These are phyloP conservation scores for Schizopora paradoxa DNA, from an alignment of 1,284 basidiomycete genomes.

Conservation along the genomic window DNA sequence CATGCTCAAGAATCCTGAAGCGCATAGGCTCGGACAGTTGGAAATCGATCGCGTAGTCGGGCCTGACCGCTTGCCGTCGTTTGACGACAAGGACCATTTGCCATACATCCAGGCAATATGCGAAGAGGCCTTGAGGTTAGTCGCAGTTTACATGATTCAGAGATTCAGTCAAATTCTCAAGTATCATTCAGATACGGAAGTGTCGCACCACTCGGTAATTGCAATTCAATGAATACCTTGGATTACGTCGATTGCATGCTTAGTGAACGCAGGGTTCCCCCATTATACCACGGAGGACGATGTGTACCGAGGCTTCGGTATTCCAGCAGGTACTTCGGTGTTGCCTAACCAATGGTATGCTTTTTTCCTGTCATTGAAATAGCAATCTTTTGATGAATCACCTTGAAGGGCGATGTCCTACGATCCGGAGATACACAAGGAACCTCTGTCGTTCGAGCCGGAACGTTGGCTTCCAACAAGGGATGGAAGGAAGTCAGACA, in stretches of 20 bases:
- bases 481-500: conserved; percentile 5
- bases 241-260: too few relatives aligned
- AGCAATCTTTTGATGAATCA: neutral
- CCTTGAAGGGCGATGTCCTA: conserved; percentile 11
- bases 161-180: conserved; percentile 2
- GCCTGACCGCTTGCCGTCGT: conserved; percentile 28
- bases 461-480: conserved; percentile 10
- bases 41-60: conserved; percentile 31
- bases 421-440: conserved; percentile 6
- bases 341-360: conserved; percentile 16
- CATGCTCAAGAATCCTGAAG: conserved; percentile 24
- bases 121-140: conserved; percentile 28
- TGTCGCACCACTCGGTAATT: too few relatives aligned
- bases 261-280: conserved; percentile 13
- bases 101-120: conserved; percentile 32
- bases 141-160: neutral
- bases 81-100: conserved; percentile 28
- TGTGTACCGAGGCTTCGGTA: conserved; percentile 16
- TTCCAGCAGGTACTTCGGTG: conserved; percentile 17
- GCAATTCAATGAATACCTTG: too few relatives aligned
- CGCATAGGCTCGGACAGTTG: conserved; percentile 26
- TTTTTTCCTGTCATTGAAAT: neutral
- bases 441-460: conserved; percentile 12
- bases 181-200: too few relatives aligned
- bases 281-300: conserved; percentile 24